A percentile compares a stretch with the other conserved stretches of the same genome.
These are phyloP conservation scores for Metschnikowia henanensis DNA, from an alignment of 805 yeast species.

Conservation along the genomic window DNA sequence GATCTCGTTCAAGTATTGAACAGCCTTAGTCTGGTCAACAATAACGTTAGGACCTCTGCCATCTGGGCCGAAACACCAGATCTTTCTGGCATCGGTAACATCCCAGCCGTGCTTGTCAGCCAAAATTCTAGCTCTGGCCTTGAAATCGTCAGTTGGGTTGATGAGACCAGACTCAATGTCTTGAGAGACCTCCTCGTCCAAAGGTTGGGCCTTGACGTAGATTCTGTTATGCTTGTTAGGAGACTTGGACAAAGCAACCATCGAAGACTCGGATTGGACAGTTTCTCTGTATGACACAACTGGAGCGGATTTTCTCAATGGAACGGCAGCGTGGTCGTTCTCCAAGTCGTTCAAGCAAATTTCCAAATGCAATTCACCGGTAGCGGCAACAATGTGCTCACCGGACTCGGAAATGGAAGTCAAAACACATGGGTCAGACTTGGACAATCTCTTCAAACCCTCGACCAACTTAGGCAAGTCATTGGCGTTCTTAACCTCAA, in stretches of 20 bases:
- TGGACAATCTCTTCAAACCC: constrained; percentile 99
- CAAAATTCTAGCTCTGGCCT: constrained; percentile 97
- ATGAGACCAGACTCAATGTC: constrained; percentile 94
- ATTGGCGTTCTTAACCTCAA: constrained; percentile 99
- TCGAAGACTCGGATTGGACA: constrained; percentile 89
- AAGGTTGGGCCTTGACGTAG: constrained; percentile 95
- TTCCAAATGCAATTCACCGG: constrained; percentile 99
- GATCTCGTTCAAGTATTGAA: constrained; percentile 97
- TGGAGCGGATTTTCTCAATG: constrained; percentile 96
- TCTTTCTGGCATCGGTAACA: constrained; percentile 99
- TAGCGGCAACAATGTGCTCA: constrained; percentile 99
- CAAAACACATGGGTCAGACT: constrained; percentile 99
- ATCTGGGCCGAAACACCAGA: constrained; percentile 99
- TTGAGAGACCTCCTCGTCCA: constrained; percentile 86
- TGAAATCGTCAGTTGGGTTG: constrained; percentile 96
- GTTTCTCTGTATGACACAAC: constrained; percentile 99
- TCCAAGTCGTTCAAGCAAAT: constrained; percentile 95
- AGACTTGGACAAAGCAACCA: constrained; percentile 96
- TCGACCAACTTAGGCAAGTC: constrained; percentile 99
- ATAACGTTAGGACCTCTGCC: constrained; percentile 98
- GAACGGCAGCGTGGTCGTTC: constrained; percentile 99
- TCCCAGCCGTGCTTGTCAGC: constrained; percentile 99
- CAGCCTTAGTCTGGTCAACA: constrained; percentile 99
- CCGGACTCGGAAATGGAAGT: constrained; percentile 87
- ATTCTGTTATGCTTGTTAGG: constrained; percentile 99